Evolutionary conservation across 768 basidiomycete species (phyloP).

Genomic region (Asterophora lycoperdoides): DNA sequence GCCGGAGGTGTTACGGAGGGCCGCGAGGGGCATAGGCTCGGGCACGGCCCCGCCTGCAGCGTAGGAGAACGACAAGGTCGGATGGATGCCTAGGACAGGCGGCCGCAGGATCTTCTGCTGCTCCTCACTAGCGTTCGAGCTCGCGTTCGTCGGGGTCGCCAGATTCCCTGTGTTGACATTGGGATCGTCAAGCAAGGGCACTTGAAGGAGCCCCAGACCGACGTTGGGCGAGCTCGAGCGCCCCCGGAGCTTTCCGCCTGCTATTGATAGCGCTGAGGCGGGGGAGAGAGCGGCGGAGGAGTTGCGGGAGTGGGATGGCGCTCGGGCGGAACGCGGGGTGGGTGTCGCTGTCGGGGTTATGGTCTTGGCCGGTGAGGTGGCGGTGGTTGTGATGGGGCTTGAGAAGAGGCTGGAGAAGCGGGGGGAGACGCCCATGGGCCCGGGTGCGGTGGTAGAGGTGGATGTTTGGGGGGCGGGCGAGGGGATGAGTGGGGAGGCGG

Average conservation of each 20-base stretch:
- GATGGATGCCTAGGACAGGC: conserved; percentile 61
- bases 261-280: not conserved
- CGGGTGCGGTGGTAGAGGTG: not conserved
- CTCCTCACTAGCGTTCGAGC: conserved; percentile 4
- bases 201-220: conserved; percentile 14
- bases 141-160: not conserved
- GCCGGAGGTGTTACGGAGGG: conserved; percentile 1
- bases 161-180: not conserved
- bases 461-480: conserved; percentile 15
- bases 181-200: conserved; percentile 12
- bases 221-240: conserved; percentile 20
- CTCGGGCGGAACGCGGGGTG: conserved; percentile 7
- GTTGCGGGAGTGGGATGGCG: conserved; percentile 11
- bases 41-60: conserved; percentile 14
- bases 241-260: conserved; percentile 8
- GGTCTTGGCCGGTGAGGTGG: not conserved
- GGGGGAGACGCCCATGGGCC: conserved; percentile 21
- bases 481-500: conserved; percentile 9
- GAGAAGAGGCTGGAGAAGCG: conserved; percentile 8
- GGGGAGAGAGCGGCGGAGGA: conserved; percentile 12
- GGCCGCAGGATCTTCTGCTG: conserved; percentile 26
- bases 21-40: conserved; percentile 5
- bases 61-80: conserved; percentile 51
- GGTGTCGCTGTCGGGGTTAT: conserved; percentile 10
- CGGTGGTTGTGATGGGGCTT: not conserved